These are phyloP conservation scores for Botrytis deweyae DNA, from an alignment of 2,329 filamentous ascomycete species.

Conservation along the genomic window DNA sequence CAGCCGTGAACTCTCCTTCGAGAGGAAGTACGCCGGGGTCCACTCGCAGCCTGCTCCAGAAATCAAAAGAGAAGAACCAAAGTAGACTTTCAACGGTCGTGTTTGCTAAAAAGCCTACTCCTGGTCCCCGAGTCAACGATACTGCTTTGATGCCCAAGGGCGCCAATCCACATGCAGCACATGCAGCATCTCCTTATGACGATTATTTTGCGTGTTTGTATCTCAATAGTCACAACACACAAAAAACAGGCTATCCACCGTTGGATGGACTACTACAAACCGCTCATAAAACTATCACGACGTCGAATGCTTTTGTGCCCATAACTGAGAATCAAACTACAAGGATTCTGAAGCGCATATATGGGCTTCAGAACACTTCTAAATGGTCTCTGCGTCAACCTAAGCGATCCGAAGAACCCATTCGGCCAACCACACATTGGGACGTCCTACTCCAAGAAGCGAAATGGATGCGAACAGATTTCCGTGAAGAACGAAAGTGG, in stretches of 20 bases:
- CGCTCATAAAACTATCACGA: constrained; percentile 87
- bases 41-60: constrained; percentile 39
- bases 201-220: constrained; percentile 66
- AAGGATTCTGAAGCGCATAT: constrained; percentile 80
- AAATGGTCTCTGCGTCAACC: constrained; percentile 92
- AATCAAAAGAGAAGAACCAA: constrained; percentile 55
- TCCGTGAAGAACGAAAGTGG: constrained; percentile 91
- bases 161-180: constrained; percentile 21
- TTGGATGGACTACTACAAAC: constrained; percentile 73
- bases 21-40: constrained; percentile 47
- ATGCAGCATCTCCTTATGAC: constrained; percentile 42
- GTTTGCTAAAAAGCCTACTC: constrained; percentile 66
- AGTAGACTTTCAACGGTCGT: constrained; percentile 72
- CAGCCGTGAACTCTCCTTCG: constrained; percentile 32
- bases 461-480: constrained; percentile 98
- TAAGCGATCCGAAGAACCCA: constrained; percentile 78
- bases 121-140: constrained; percentile 43
- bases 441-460: constrained; percentile 87
- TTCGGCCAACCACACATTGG: constrained; percentile 74
- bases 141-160: constrained; percentile 23
- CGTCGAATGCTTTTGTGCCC: constrained; percentile 77
- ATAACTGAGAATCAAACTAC: constrained; percentile 86
- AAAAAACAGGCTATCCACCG: constrained; percentile 62
- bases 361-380: constrained; percentile 85
- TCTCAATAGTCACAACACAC: constrained; percentile 54